Base-by-base conservation (phyloP, 2,329 filamentous ascomycete species). In the Diaporthe ampelina region DNA sequence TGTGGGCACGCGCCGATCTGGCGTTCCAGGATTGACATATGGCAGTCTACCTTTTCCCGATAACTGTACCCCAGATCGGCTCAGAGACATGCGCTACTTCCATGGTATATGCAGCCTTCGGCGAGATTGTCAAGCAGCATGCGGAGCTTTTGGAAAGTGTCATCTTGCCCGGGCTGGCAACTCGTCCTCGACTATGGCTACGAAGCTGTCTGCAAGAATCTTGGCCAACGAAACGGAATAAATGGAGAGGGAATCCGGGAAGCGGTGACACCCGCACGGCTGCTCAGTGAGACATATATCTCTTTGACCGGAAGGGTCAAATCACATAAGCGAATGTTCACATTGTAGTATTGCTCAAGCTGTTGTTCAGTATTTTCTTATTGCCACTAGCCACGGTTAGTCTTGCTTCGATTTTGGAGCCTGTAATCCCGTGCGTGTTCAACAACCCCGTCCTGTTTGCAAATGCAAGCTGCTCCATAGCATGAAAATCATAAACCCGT, bases 401-500 rank as follows among this genome's bases (percentile, higher is more conserved):
- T n/a, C 57, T n/a, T 10, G 45, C 48, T 26, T 69, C 48, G 32
- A 56, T 59, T n/a, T 26, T n/a, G 29, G 58, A 29, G 45, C 26
- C 50, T 45, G 17, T 50, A 52, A 43, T 37, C 4, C 9, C 50
- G n/a, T 43, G 11, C 67, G 63, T 52, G 24, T 68, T 54, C 48
- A 68, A 50, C 63, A 24, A 52, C 45, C 29, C 63, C 32, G 45
- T 67, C 21, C 63, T 40, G 63, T 40, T 52, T 37, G 63, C 37
- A 40, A 71, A 40, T 71, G 43, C 67, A 63, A 61, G 32, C 67
- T 71, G n/a, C 67, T 45, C 74, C 65, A 45, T 43, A 21, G 56
- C 74, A 56, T 73, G 45, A 61, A 73, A 68, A 68, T 75, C 72
- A 61, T 74, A 37, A 74, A 54, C 72, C 74, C 48, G 32, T 65